phyloP scores from a whole-genome alignment of 1,139 yeast genomes.

The Spencermartinsiella ligniputridi region DNA sequence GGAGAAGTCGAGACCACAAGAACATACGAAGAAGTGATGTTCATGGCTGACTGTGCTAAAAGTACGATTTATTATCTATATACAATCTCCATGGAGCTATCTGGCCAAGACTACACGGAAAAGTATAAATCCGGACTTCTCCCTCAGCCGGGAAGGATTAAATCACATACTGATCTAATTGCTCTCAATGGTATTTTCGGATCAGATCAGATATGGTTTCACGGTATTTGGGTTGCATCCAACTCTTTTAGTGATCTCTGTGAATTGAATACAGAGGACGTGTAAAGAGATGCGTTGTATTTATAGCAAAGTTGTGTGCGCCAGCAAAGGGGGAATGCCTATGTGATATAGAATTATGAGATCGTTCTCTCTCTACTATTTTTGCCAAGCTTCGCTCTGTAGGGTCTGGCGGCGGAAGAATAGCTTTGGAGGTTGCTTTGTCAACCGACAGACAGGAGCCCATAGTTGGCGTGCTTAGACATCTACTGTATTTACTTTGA shows the following conservation, averaged over 20 bases:
- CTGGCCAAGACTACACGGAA: no score
- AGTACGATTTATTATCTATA: background rate
- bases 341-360: no score
- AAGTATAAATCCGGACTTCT: no score
- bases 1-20: background rate
- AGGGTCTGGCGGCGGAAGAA: background rate
- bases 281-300: background rate
- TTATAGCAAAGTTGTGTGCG: background rate
- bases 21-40: background rate
- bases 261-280: background rate
- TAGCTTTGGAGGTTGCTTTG: constrained; percentile 2
- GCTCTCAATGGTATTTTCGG: no score
- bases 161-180: no score
- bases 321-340: no score
- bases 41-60: background rate
- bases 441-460: constrained; percentile 5
- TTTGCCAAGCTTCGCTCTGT: background rate
- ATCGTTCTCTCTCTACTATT: background rate
- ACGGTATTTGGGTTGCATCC: no score
- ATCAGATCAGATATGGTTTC: no score
- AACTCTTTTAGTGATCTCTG: background rate
- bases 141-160: no score
- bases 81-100: no score
- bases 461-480: no score
- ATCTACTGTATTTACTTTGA: no score